A percentile compares a stretch with the other conserved stretches of the same genome.
Conservation (phyloP, 2,329 filamentous ascomycete species). For the Trichophaea hybrida region DNA sequence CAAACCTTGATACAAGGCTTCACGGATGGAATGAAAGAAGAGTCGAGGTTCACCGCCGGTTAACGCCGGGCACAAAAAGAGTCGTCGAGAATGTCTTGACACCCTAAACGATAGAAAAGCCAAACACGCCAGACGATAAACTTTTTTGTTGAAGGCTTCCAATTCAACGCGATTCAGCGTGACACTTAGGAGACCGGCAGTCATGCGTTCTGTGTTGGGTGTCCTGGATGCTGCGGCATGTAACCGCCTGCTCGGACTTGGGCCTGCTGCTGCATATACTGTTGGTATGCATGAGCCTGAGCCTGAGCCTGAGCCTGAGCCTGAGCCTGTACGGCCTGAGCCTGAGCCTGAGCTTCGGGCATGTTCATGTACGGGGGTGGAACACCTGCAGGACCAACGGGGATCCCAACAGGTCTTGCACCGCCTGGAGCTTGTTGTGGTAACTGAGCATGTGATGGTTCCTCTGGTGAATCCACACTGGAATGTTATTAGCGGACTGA, state of each 20-base stretch:
- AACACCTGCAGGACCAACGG: slow-evolving; percentile 32
- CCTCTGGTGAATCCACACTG: slow-evolving; percentile 55
- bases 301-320: slow-evolving; percentile 49
- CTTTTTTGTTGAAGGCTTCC: neutral
- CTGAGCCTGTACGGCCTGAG: neutral
- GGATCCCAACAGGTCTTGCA: slow-evolving; percentile 35
- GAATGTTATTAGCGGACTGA: slow-evolving; percentile 36
- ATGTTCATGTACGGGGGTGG: slow-evolving; percentile 51
- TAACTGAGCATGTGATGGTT: slow-evolving; percentile 62
- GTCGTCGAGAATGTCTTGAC: neutral
- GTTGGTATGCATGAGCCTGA: slow-evolving; percentile 65
- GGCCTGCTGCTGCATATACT: slow-evolving; percentile 52
- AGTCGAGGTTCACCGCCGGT: neutral
- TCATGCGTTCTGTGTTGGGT: slow-evolving; percentile 57
- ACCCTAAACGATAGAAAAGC: neutral
- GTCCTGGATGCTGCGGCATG: slow-evolving; percentile 61
- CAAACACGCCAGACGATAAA: neutral
- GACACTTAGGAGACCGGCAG: neutral
- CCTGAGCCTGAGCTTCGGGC: slow-evolving; percentile 44
- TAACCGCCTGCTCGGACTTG: slow-evolving; percentile 23
- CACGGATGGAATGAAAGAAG: neutral
- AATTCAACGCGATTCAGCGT: neutral
- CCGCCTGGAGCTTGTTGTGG: slow-evolving; percentile 49
- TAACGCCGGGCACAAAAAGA: neutral
- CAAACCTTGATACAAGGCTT: neutral